phyloP scores from a whole-genome alignment of 2,329 filamentous ascomycete species.

The Emergomyces pasteurianus region DNA sequence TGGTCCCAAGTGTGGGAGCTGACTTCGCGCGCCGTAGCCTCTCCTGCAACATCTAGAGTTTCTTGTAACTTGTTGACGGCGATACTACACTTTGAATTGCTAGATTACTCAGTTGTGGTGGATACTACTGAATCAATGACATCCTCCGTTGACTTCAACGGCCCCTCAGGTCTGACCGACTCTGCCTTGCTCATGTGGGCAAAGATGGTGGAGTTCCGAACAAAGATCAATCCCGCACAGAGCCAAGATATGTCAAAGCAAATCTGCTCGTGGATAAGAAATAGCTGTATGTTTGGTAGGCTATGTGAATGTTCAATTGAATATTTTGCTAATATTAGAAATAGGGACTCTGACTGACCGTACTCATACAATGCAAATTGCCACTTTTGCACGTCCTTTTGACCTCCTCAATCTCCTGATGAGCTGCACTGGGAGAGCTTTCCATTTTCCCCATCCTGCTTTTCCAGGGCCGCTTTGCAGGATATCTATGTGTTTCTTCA shows the following conservation, averaged over 20 bases:
- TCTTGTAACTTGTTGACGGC: constrained; percentile 62
- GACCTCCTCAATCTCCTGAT: constrained; percentile 60
- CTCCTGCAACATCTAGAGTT: constrained; percentile 59
- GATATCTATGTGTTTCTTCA: constrained; percentile 30
- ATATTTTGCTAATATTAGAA: constrained; percentile 8
- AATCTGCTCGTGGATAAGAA: constrained; percentile 69
- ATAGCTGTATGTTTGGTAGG: constrained; percentile 71
- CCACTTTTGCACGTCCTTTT: constrained; percentile 50
- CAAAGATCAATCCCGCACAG: constrained; percentile 55
- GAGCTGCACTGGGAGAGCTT: constrained; percentile 50
- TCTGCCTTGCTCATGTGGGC: constrained; percentile 63
- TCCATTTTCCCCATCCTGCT: constrained; percentile 14
- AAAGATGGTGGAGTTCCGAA: constrained; percentile 53
- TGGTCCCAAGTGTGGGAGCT: constrained; percentile 72
- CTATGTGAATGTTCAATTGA: constrained; percentile 3
- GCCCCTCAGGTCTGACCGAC: constrained; percentile 68
- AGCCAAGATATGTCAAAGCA: constrained; percentile 57
- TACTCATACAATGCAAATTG: constrained; percentile 52
- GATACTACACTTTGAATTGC: constrained; percentile 53
- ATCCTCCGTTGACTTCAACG: constrained; percentile 66
- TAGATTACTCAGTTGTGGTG: constrained; percentile 55
- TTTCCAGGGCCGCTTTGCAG: constrained; percentile 18
- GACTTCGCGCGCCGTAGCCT: constrained; percentile 57
- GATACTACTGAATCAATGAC: constrained; percentile 63
- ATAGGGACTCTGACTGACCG: constrained; percentile 49